These are phyloP conservation scores for Plantago coronopus DNA, from an alignment of 305 asterid genomes.

Conservation along the genomic window DNA sequence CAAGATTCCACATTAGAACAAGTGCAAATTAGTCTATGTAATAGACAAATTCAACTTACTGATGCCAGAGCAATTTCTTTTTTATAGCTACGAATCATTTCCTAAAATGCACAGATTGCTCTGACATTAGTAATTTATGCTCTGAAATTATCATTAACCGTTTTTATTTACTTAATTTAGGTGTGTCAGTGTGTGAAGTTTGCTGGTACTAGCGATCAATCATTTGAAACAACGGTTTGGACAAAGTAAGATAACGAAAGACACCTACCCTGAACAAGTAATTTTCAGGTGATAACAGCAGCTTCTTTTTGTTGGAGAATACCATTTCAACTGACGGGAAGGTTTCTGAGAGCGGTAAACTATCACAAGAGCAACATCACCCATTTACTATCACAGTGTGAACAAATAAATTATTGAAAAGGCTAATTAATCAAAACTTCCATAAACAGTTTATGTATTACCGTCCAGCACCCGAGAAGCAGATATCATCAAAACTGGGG, in stretches of 20 bases:
- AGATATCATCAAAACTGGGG: slow-evolving; percentile 74
- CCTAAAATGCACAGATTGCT: no score
- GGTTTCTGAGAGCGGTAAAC: slow-evolving; percentile 54
- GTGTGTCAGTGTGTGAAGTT: background rate
- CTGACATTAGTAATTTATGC: no score
- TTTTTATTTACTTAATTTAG: no score
- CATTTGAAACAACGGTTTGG: slow-evolving; percentile 8
- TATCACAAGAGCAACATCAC: slow-evolving; percentile 54
- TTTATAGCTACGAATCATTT: no score
- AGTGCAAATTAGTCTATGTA: background rate
- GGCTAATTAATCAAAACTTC: slow-evolving; percentile 14
- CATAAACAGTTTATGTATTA: slow-evolving; percentile 26
- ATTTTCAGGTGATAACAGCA: slow-evolving; percentile 81
- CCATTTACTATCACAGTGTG: slow-evolving; percentile 26
- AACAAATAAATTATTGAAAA: slow-evolving; percentile 17
- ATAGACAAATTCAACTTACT: no score
- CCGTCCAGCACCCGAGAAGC: slow-evolving; percentile 97
- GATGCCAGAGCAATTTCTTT: no score
- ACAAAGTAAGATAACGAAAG: slow-evolving; percentile 20
- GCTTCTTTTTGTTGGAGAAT: slow-evolving; percentile 73
- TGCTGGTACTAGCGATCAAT: background rate
- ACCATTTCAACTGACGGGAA: slow-evolving; percentile 92
- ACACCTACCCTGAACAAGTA: slow-evolving; percentile 77
- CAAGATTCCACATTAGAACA: no score
- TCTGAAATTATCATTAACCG: no score